Base-by-base conservation (phyloP, 2,329 filamentous ascomycete genomes). In the Cytospora chrysosperma region DNA sequence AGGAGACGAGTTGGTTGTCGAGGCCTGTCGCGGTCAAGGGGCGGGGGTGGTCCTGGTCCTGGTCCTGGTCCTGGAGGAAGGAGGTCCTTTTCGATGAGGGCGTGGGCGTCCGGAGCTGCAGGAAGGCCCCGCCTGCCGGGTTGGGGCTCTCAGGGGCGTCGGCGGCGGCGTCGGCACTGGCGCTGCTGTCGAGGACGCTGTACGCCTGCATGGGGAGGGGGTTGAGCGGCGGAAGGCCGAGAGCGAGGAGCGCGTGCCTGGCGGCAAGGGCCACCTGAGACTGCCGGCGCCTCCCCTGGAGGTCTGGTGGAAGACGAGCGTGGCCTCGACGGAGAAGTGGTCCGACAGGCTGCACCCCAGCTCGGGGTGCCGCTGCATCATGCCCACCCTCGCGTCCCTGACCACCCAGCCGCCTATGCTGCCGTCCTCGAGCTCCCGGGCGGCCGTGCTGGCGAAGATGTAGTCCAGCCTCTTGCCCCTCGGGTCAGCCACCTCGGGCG, bases 401-500 rank as follows among this genome's bases (percentile, higher is more conserved):
- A 97, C 86, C 15, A 85, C 79, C 93, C 93, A 97, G 19, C 70
- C 71, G 67, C 74, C 77, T 59, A 75, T 72, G 5, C 71, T 68
- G 54, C 63, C 60, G 49, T 67, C 21, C 65, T 70, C 59, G 52
- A 65, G 32, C 52, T 65, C 63, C 21, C 61, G 64, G 30, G 64
- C 49, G 6, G 57, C 84, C 15, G 84, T 83, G 1, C 85, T 86
- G 69, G 92, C 88, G 76, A 99, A 98, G 71, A 99, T 90, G 76
- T 99, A 99, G 77, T 99, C 95, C 55, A 98, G 83, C 26, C 95
- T 83, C 75, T 97, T 94, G n/a, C 90, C 94, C 27, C 81, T 82
- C 0, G 86, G 86, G 72, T 97, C 93, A 4, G 81, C 76, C 0
- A 85, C 85, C 54, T 88, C 82, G 0, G 84, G 82, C n/a, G 89